A percentile compares a stretch with the other conserved stretches of the same genome.
Conservation (phyloP, 2,329 filamentous ascomycete species). For the Pestalotiopsis fici region DNA sequence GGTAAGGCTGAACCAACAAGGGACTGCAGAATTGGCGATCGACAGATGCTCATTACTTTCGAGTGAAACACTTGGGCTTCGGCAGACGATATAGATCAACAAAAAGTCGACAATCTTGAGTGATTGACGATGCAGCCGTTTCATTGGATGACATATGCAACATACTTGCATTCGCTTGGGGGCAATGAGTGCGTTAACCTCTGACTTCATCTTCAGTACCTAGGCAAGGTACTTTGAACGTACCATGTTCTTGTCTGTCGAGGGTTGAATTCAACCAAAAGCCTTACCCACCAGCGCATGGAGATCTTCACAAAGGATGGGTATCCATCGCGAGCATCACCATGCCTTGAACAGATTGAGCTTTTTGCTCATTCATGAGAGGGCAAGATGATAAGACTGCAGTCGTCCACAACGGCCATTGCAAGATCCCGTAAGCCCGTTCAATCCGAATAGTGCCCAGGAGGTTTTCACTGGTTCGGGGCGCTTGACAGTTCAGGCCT, state of each 20-base stretch:
- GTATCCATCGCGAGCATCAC: background rate
- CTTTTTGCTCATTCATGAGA: too few relatives aligned
- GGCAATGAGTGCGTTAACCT: too few relatives aligned
- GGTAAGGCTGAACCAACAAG: too few relatives aligned
- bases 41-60: background rate
- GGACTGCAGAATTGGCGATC: background rate
- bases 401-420: background rate
- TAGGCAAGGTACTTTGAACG: too few relatives aligned
- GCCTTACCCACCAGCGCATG: background rate
- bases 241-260: too few relatives aligned
- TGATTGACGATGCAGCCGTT: too few relatives aligned
- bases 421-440: background rate
- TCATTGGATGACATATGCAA: too few relatives aligned
- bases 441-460: background rate
- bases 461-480: background rate
- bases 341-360: background rate
- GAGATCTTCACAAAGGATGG: background rate
- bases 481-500: background rate
- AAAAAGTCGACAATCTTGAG: too few relatives aligned
- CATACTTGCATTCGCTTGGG: too few relatives aligned
- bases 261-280: background rate
- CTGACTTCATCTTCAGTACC: too few relatives aligned
- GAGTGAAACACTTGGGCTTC: background rate
- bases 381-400: too few relatives aligned
- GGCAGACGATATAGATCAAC: too few relatives aligned